phyloP scores from a whole-genome alignment of 139 green algal genomes.

The Chlorella sorokiniana region DNA sequence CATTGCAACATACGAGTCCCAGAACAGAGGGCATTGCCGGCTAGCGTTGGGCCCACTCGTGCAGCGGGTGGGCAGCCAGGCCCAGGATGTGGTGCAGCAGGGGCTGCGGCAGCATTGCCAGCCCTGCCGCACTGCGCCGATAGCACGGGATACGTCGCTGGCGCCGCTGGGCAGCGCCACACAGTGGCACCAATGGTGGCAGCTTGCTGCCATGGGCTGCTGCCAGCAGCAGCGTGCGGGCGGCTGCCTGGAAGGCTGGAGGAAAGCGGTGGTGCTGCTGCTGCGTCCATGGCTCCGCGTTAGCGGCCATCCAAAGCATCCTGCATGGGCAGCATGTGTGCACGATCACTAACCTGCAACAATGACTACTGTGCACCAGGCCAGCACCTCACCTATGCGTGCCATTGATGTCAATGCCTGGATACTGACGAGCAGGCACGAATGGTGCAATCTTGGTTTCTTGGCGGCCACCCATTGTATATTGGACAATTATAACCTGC shows the following conservation, averaged over 20 bases:
- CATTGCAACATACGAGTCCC: background rate
- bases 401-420: no score
- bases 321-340: background rate
- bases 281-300: background rate
- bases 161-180: background rate
- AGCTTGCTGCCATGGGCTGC: background rate
- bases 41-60: background rate
- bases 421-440: no score
- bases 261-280: background rate
- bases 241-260: background rate
- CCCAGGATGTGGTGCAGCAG: background rate
- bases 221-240: background rate
- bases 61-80: background rate
- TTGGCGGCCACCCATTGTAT: no score
- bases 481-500: no score
- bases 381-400: no score
- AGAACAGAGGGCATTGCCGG: no score
- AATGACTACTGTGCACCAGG: no score
- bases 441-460: no score
- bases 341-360: background rate
- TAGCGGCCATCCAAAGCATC: background rate
- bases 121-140: background rate
- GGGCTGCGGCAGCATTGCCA: background rate
- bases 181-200: background rate
- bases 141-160: background rate